A percentile compares a stretch with the other conserved stretches of the same genome.
phyloP scores from a whole-genome alignment of 2,329 filamentous ascomycete genomes.

The Penicillium thymicola region DNA sequence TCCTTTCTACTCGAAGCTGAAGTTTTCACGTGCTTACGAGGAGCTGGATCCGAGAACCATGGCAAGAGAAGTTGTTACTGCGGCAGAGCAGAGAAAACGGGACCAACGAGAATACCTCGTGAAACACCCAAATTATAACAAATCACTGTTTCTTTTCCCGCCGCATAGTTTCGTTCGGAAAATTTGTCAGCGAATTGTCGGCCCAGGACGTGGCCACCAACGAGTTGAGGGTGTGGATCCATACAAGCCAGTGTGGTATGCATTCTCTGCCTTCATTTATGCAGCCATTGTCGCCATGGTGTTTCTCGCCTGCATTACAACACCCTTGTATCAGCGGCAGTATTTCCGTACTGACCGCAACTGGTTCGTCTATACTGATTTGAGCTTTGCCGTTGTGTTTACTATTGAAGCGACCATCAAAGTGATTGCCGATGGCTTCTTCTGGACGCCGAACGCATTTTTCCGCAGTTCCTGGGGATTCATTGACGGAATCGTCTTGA shows the following conservation, averaged over 20 bases:
- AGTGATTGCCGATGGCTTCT: constrained; percentile 88
- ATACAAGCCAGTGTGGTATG: constrained; percentile 86
- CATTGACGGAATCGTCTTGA: constrained; percentile 85
- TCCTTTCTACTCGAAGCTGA: constrained; percentile 85
- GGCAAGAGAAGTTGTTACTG: constrained; percentile 84
- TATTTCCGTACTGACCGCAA: constrained; percentile 72
- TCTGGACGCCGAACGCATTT: constrained; percentile 97
- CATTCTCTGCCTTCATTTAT: constrained; percentile 91
- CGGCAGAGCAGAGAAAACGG: constrained; percentile 75
- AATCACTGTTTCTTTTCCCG: constrained; percentile 80
- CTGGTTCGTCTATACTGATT: constrained; percentile 94
- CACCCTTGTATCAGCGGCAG: constrained; percentile 86
- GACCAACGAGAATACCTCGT: constrained; percentile 88
- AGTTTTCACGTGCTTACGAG: constrained; percentile 68
- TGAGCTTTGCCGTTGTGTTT: constrained; percentile 85
- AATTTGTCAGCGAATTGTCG: constrained; percentile 84
- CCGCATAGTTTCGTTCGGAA: constrained; percentile 74
- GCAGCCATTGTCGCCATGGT: constrained; percentile 96
- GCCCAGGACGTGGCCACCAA: constrained; percentile 80
- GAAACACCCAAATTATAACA: constrained; percentile 87
- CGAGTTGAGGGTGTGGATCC: constrained; percentile 87
- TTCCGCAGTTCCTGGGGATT: constrained; percentile 95
- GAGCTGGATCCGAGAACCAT: constrained; percentile 79
- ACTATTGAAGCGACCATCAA: constrained; percentile 85
- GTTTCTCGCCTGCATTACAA: constrained; percentile 89